These are phyloP conservation scores for Vicia faba DNA, from an alignment of 306 rosid genomes.

Conservation along the genomic window DNA sequence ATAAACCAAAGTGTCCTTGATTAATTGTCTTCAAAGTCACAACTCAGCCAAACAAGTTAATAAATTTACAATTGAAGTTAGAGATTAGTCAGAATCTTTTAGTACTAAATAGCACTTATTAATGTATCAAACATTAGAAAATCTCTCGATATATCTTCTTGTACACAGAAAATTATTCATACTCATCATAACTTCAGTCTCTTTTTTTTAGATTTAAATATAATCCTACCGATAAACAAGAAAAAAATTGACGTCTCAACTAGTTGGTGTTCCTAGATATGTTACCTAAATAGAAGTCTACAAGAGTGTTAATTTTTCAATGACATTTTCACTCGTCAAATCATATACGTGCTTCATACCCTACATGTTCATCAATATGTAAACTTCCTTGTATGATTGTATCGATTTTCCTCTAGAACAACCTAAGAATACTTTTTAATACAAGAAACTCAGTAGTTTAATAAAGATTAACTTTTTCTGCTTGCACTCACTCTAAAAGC, in stretches of 20 bases:
- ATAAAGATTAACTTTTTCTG: neutral
- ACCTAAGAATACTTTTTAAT: conserved; percentile 10
- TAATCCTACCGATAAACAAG: neutral
- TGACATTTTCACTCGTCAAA: neutral
- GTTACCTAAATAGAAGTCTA: neutral
- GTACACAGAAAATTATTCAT: neutral
- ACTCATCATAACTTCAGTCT: neutral
- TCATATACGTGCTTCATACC: neutral
- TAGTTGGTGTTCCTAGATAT: neutral
- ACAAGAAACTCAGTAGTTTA: neutral
- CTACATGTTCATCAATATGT: conserved; percentile 5
- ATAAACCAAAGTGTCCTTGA: conserved; percentile 3
- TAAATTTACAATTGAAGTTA: conserved; percentile 23
- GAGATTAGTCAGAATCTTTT: conserved; percentile 2
- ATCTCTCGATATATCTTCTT: conserved; percentile 7
- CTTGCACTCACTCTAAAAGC: neutral
- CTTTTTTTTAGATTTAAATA: neutral
- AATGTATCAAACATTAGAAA: conserved; percentile 26
- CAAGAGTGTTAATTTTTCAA: neutral
- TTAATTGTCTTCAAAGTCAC: neutral
- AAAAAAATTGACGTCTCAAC: neutral
- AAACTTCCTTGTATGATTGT: neutral
- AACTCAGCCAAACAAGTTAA: conserved; percentile 5
- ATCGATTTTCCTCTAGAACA: neutral
- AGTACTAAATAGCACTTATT: neutral